Percentiles rank a stretch among this genome's conserved stretches.
Evolutionary conservation across 2,329 filamentous ascomycete genomes (phyloP).

Genomic region (Fusarium irregulare): DNA sequence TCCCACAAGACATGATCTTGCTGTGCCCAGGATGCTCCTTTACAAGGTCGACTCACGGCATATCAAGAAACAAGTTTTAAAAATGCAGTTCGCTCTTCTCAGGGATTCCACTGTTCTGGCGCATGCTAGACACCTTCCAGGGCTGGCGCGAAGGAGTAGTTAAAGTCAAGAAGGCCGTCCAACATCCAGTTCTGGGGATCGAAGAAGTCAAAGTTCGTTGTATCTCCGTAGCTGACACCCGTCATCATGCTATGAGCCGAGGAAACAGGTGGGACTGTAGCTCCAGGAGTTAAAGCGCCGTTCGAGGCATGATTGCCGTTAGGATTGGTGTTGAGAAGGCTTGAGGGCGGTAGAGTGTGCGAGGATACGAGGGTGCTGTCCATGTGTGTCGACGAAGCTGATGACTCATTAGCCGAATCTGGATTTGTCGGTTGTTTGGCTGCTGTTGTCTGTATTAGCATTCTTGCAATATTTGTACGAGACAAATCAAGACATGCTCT

Average conservation of each 20-base stretch:
- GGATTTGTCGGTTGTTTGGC: conserved; percentile 89
- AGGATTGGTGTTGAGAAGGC: conserved; percentile 53
- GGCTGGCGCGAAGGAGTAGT: conserved; percentile 70
- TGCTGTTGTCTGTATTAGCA: conserved; percentile 57
- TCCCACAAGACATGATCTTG: conserved; percentile 3
- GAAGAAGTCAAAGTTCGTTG: conserved; percentile 86
- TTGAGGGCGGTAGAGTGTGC: conserved; percentile 55
- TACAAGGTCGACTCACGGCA: conserved; percentile 16
- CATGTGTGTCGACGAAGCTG: conserved; percentile 73
- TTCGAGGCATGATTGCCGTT: conserved; percentile 51
- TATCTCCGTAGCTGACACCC: conserved; percentile 70
- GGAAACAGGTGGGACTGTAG: conserved; percentile 55
- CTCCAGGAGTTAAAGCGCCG: conserved; percentile 64
- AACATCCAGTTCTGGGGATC: conserved; percentile 95
- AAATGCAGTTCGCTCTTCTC: conserved; percentile 6
- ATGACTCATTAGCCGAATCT: conserved; percentile 80
- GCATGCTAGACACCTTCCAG: conserved; percentile 62
- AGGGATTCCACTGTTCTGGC: conserved; percentile 1
- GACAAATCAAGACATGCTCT: conserved; percentile 44
- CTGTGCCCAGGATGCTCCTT: conserved; percentile 7
- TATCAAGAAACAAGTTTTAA: background rate
- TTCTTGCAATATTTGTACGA: conserved; percentile 34
- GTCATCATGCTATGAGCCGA: conserved; percentile 60
- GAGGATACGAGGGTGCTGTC: conserved; percentile 68
- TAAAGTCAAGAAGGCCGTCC: conserved; percentile 85